A percentile compares a stretch with the other conserved stretches of the same genome.
These are phyloP conservation scores for Phyllosticta capitalensis DNA, from an alignment of 2,329 filamentous ascomycete species.

Conservation along the genomic window DNA sequence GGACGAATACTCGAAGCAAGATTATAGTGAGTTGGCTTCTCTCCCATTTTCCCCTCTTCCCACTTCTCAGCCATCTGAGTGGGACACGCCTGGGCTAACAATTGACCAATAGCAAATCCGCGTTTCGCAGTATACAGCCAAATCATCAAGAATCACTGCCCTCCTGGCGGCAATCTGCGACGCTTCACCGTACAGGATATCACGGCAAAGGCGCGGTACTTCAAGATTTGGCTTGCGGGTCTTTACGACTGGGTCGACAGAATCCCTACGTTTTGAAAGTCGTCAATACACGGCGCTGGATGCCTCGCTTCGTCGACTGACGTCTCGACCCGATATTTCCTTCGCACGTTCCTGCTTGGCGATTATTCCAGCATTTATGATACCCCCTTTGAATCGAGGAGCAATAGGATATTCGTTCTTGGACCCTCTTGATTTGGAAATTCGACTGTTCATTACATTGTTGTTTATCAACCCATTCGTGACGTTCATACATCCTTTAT, in stretches of 20 bases:
- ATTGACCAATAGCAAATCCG: neutral
- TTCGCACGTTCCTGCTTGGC: neutral
- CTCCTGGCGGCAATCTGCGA: slow-evolving; percentile 17
- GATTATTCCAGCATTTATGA: neutral
- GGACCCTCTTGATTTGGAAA: neutral
- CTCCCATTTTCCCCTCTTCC: neutral
- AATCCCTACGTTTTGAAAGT: slow-evolving; percentile 1
- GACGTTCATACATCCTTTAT: neutral
- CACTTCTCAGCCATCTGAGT: neutral
- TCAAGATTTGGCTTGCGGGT: slow-evolving; percentile 14
- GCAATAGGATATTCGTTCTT: neutral
- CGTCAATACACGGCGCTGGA: neutral
- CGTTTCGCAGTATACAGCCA: slow-evolving; percentile 20
- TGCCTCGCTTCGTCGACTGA: neutral
- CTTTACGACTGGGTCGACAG: neutral
- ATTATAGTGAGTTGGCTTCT: slow-evolving; percentile 16
- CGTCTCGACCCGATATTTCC: neutral
- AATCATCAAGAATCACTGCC: slow-evolving; percentile 22
- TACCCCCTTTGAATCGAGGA: neutral
- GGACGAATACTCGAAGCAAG: slow-evolving; percentile 13
- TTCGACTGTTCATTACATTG: neutral
- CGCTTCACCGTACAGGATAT: slow-evolving; percentile 24
- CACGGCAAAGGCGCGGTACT: slow-evolving; percentile 16
- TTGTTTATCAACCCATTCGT: neutral
- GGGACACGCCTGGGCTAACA: slow-evolving; percentile 3